These are phyloP conservation scores for Cordyceps cateniannulata DNA, from an alignment of 2,329 filamentous ascomycete genomes.

Conservation along the genomic window DNA sequence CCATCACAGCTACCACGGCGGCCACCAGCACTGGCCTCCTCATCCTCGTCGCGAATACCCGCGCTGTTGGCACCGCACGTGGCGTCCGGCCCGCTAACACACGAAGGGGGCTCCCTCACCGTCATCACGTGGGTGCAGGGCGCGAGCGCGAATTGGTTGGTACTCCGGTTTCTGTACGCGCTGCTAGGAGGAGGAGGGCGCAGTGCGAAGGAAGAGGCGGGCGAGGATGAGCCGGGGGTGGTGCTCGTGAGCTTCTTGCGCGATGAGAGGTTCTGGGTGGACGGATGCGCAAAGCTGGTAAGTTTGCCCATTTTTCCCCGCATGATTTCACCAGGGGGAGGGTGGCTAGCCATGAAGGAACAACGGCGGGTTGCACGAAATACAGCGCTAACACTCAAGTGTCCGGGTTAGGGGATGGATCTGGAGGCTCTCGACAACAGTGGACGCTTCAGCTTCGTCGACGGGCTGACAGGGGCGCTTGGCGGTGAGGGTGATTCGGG, in stretches of 20 bases:
- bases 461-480: slow-evolving; percentile 60
- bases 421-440: slow-evolving; percentile 52
- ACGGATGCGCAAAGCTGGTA: slow-evolving; percentile 62
- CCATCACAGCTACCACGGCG: no score
- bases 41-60: slow-evolving; percentile 41
- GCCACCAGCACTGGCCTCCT: no score
- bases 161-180: slow-evolving; percentile 45
- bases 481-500: neutral
- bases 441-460: slow-evolving; percentile 64
- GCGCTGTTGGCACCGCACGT: slow-evolving; percentile 60
- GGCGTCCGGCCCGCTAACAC: slow-evolving; percentile 37
- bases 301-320: slow-evolving; percentile 10
- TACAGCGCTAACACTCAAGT: neutral
- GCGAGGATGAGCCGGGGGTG: slow-evolving; percentile 40
- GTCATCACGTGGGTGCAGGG: slow-evolving; percentile 64
- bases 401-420: slow-evolving; percentile 55
- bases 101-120: slow-evolving; percentile 47
- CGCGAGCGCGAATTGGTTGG: slow-evolving; percentile 59
- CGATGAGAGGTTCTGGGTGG: slow-evolving; percentile 71
- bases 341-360: no score
- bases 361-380: no score
- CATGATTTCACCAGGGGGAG: no score
- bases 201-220: neutral
- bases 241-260: slow-evolving; percentile 79
- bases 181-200: slow-evolving; percentile 17